Conservation (phyloP, 1,284 basidiomycete genomes). For the Schizopora paradoxa region DNA sequence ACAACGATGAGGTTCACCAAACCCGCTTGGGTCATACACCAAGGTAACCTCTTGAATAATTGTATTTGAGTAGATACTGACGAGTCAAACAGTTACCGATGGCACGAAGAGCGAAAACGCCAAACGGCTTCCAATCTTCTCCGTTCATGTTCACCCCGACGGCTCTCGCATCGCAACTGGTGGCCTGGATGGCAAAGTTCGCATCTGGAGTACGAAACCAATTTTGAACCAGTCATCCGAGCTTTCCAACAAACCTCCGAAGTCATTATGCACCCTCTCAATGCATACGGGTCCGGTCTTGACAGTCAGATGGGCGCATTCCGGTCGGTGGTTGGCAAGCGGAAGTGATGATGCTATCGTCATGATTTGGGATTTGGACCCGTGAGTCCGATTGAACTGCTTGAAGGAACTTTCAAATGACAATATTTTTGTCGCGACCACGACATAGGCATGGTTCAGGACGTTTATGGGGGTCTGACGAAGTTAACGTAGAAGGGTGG, state of each 20-base stretch:
- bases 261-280: conserved; percentile 84
- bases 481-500: conserved; percentile 97
- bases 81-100: conserved; percentile 6
- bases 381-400: conserved; percentile 49
- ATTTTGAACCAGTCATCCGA: conserved; percentile 77
- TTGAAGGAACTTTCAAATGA: neutral
- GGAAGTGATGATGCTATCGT: conserved; percentile 95
- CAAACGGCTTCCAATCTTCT: conserved; percentile 86
- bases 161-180: conserved; percentile 94
- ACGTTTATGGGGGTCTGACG: conserved; percentile 87
- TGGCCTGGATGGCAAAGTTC: conserved; percentile 91
- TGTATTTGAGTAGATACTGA: neutral
- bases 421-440: neutral
- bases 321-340: conserved; percentile 90
- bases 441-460: conserved; percentile 63
- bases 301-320: conserved; percentile 93
- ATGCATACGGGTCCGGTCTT: conserved; percentile 95
- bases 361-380: conserved; percentile 97
- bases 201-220: conserved; percentile 95
- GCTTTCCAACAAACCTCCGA: conserved; percentile 71
- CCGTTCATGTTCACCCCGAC: conserved; percentile 92
- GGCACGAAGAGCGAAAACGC: conserved; percentile 31
- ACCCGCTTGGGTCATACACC: conserved; percentile 69
- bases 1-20: conserved; percentile 79
- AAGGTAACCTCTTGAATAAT: conserved; percentile 34